phyloP scores from a whole-genome alignment of 805 yeast species.

The Hanseniaspora taiwanica region DNA sequence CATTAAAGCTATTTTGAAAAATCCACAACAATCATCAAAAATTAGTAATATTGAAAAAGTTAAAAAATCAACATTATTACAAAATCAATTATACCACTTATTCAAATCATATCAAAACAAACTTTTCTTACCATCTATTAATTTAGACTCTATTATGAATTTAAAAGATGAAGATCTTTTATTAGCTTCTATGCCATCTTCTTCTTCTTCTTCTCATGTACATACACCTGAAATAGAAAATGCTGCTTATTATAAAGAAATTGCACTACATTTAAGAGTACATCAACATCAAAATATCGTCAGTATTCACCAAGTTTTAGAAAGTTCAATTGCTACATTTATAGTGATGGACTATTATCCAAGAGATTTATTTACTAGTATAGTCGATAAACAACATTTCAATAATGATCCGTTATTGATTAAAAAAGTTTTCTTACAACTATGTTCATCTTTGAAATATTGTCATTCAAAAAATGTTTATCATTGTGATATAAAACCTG shows the following conservation, averaged over 20 bases:
- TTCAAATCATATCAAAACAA: constrained; percentile 14
- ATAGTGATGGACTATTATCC: constrained; percentile 77
- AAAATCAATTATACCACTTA: constrained; percentile 16
- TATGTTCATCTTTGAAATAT: constrained; percentile 69
- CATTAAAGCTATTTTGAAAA: constrained; percentile 54
- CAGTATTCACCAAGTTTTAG: constrained; percentile 60
- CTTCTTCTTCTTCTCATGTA: too few relatives aligned
- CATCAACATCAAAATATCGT: constrained; percentile 71
- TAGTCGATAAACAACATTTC: constrained; percentile 62
- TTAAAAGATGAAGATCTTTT: constrained; percentile 25
- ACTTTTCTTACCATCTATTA: constrained; percentile 15
- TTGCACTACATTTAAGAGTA: constrained; percentile 58
- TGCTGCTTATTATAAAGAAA: constrained; percentile 41
- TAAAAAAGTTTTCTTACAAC: constrained; percentile 55
- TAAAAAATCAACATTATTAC: constrained; percentile 15
- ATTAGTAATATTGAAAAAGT: constrained; percentile 21
- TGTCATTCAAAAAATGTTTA: constrained; percentile 75
- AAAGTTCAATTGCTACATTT: constrained; percentile 42
- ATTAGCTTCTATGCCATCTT: too few relatives aligned
- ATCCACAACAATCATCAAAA: constrained; percentile 12
- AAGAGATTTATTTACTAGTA: constrained; percentile 78
- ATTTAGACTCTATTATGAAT: constrained; percentile 15
- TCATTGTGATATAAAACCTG: constrained; percentile 94
- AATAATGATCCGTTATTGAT: constrained; percentile 35
- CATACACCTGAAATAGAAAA: constrained; percentile 14